Base-by-base conservation (phyloP, 1,284 basidiomycete genomes). In the Boletus subluridellus region DNA sequence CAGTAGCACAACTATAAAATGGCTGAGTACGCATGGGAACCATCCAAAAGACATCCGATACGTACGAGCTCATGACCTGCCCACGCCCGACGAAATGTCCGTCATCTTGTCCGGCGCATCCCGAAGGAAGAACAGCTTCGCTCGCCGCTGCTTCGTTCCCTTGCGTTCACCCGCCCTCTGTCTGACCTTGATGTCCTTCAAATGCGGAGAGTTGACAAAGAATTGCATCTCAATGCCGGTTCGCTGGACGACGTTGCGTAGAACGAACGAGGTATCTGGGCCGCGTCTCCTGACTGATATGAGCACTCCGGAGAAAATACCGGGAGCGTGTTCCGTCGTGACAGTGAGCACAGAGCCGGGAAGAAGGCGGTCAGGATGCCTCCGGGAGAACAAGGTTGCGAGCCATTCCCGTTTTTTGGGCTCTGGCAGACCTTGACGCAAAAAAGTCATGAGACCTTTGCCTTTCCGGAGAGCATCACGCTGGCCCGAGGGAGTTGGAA, bases 151-250 rank as follows among this genome's bases (percentile, higher is more conserved):
- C 66, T 83, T 76, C 61, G 80, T 70, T 8, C 74, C 76, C 54
- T 66, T 80, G 70, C 79, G 82, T 17, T 80, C 83, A 52, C 79
- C 78, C 41, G 78, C 86, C 63, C 76, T 78, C 75, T 84, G 81
- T 56, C 89, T 72, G 54, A 96, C 77, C 75, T 86, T 87, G 73
- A 97, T 89, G 58, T 89, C 85, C 79, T 92, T 94, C 74, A 97
- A 72, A 71, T 91, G 83, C 34, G 95, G 94, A 53, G 87, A 90
- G 70, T 84, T 86, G 61, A 89, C 84, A 70, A 88, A 93, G 76
- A 92, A 92, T 68, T 88, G 89, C 87, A 93, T 89, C 78, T 97
- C 94, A 39, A 95, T 88, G 17, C 94, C 94, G 11, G 89, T 92
- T 64, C 91, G 82, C 67, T 93, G 90, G 58, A 97, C 82, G 65